phyloP scores from a whole-genome alignment of 2,329 filamentous ascomycete species.

The Colletotrichum gigasporum region DNA sequence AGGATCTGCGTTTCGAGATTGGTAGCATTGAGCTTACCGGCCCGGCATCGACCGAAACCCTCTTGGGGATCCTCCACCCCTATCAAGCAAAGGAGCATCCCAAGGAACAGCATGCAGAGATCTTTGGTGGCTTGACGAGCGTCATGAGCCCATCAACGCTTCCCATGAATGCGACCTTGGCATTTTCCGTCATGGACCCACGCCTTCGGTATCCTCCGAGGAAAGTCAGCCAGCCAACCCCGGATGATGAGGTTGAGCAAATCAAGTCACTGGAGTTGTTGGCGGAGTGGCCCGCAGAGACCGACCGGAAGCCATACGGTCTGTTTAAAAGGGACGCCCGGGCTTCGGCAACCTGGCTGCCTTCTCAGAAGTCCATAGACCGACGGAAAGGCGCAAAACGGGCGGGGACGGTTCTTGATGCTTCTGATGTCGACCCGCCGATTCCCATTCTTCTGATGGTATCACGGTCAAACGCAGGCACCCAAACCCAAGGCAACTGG shows the following conservation, averaged over 20 bases:
- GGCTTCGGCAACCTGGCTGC: constrained; percentile 69
- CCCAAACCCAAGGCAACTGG: constrained; percentile 75
- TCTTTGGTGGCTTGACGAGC: constrained; percentile 62
- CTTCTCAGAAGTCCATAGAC: constrained; percentile 85
- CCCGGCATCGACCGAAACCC: constrained; percentile 81
- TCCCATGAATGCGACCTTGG: constrained; percentile 74
- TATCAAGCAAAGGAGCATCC: constrained; percentile 46
- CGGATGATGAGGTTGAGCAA: constrained; percentile 46
- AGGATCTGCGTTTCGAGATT: constrained; percentile 76
- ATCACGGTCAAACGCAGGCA: constrained; percentile 57
- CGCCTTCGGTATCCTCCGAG: constrained; percentile 81
- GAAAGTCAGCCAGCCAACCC: constrained; percentile 52
- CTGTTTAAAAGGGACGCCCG: constrained; percentile 77
- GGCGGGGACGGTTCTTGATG: constrained; percentile 70
- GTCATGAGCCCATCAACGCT: constrained; percentile 76
- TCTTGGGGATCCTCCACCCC: constrained; percentile 74
- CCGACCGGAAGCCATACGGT: constrained; percentile 52
- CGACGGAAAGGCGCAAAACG: constrained; percentile 72
- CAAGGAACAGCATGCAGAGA: constrained; percentile 52
- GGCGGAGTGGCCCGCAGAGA: constrained; percentile 74
- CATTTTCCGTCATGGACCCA: constrained; percentile 81
- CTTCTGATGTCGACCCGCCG: constrained; percentile 70
- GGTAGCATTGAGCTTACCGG: constrained; percentile 66
- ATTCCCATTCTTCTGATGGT: constrained; percentile 82
- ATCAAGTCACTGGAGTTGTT: constrained; percentile 66